Conservation (phyloP, 139 green algal species). For the Eudorina sp. region DNA sequence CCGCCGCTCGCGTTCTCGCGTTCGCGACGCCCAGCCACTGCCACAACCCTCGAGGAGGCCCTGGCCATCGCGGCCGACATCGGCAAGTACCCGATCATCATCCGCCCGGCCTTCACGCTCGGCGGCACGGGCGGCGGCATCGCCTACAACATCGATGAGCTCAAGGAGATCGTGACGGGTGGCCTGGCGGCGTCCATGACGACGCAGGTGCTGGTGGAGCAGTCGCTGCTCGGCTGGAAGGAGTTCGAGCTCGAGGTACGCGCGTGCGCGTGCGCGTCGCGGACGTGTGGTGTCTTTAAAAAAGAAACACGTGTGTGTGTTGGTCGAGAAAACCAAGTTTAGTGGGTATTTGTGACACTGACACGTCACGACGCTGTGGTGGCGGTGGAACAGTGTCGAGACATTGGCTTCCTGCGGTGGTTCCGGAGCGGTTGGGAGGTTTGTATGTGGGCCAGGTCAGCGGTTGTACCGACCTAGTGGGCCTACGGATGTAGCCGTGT, state of each 20-base stretch:
- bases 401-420: too few relatives aligned
- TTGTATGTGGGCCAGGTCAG: too few relatives aligned
- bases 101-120: slow-evolving; percentile 98
- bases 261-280: too few relatives aligned
- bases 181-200: slow-evolving; percentile 95
- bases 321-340: too few relatives aligned
- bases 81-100: slow-evolving; percentile 95
- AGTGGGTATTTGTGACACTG: too few relatives aligned
- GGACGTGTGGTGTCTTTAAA: too few relatives aligned
- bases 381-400: too few relatives aligned
- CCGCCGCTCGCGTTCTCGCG: background rate
- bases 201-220: slow-evolving; percentile 90
- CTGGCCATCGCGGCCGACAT: slow-evolving; percentile 77
- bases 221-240: slow-evolving; percentile 98
- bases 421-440: too few relatives aligned
- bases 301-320: too few relatives aligned
- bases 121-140: slow-evolving; percentile 98
- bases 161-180: slow-evolving; percentile 86
- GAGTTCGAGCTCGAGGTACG: slow-evolving; percentile 91
- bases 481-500: too few relatives aligned
- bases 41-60: slow-evolving; percentile 78
- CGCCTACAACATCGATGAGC: slow-evolving; percentile 99
- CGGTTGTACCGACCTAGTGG: too few relatives aligned
- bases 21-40: slow-evolving; percentile 55
- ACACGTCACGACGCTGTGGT: too few relatives aligned